Evolutionary conservation across 2,329 filamentous ascomycete genomes (phyloP).

Genomic region (Clarireedia hainanense): DNA sequence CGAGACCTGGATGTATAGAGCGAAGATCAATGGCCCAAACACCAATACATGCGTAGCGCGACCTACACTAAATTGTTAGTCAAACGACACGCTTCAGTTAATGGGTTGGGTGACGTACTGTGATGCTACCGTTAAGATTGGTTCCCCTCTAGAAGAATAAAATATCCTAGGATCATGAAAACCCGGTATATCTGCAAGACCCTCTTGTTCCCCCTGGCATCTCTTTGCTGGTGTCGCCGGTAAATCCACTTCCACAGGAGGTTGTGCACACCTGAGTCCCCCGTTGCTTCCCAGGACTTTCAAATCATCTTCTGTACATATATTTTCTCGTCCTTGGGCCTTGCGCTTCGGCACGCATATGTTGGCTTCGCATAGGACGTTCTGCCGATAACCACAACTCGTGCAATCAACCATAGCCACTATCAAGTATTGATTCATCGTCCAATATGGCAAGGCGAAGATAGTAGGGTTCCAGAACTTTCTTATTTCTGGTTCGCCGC

Average conservation of each 20-base stretch:
- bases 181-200: slow-evolving; percentile 32
- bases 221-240: slow-evolving; percentile 32
- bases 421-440: slow-evolving; percentile 31
- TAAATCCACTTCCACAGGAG: slow-evolving; percentile 29
- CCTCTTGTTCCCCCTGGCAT: slow-evolving; percentile 28
- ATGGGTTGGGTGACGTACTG: slow-evolving; percentile 21
- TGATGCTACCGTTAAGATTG: slow-evolving; percentile 32
- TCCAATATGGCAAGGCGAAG: slow-evolving; percentile 32
- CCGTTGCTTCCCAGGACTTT: slow-evolving; percentile 27
- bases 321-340: slow-evolving; percentile 17
- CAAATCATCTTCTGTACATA: slow-evolving; percentile 29
- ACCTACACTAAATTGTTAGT: slow-evolving; percentile 11
- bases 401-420: slow-evolving; percentile 30
- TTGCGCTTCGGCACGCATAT: slow-evolving; percentile 26
- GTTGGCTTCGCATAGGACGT: slow-evolving; percentile 33
- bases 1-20: slow-evolving; percentile 14
- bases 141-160: slow-evolving; percentile 33
- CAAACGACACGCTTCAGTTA: slow-evolving; percentile 15
- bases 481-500: slow-evolving; percentile 17
- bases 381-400: slow-evolving; percentile 30
- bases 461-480: slow-evolving; percentile 34
- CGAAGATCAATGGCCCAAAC: slow-evolving; percentile 22
- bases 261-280: slow-evolving; percentile 29
- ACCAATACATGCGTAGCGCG: slow-evolving; percentile 22
- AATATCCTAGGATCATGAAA: slow-evolving; percentile 36